Percentiles rank a stretch among this genome's conserved stretches.
Conservation (phyloP, 495 filamentous ascomycete species). For the Aspergillus heteromorphus region DNA sequence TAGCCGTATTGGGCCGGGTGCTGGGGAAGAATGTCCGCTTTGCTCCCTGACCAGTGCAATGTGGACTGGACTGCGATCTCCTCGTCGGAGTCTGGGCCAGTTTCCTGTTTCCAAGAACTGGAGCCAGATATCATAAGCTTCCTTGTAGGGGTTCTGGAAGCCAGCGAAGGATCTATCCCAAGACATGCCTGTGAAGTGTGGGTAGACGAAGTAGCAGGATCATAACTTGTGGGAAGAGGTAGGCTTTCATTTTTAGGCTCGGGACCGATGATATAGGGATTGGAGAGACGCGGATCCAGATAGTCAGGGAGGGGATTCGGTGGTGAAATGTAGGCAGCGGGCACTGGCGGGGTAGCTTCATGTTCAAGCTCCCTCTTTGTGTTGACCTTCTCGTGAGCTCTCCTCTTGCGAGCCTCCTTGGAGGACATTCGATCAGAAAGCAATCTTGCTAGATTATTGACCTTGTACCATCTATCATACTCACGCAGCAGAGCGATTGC, state of each 20-base stretch:
- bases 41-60: conserved; percentile 12
- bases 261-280: conserved; percentile 6
- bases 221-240: not conserved
- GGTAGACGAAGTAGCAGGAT: conserved; percentile 1
- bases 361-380: conserved; percentile 3
- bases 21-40: not conserved
- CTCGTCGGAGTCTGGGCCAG: conserved; percentile 9
- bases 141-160: not conserved
- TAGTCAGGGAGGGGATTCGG: conserved; percentile 15
- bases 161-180: not conserved
- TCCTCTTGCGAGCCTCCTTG: conserved; percentile 61
- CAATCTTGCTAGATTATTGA: conserved; percentile 57
- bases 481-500: conserved; percentile 46
- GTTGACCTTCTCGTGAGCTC: conserved; percentile 16
- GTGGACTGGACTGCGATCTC: conserved; percentile 15
- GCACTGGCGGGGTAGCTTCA: not conserved
- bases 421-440: conserved; percentile 64
- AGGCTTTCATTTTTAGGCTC: not conserved
- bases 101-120: conserved; percentile 14
- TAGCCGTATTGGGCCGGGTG: conserved; percentile 2
- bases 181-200: not conserved
- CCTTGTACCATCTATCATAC: conserved; percentile 67
- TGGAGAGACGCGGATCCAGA: conserved; percentile 33
- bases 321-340: not conserved
- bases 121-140: not conserved